Base-by-base conservation (phyloP, 352 stramenopile genomes). In the Pythium brachiatum region DNA sequence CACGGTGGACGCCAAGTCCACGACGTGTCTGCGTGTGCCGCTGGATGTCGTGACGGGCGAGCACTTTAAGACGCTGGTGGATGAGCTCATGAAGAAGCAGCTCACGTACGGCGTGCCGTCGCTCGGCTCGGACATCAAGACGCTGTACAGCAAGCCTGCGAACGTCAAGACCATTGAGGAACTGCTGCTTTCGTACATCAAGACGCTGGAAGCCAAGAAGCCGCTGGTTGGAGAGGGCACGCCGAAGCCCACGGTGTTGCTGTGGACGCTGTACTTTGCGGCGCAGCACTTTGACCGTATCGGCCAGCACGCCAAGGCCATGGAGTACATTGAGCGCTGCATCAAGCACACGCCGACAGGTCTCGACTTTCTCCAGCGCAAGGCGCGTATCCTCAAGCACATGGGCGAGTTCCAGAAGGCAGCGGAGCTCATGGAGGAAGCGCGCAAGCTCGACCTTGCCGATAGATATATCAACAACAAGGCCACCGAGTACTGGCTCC, bases 401-500 rank as follows among this genome's bases (percentile, higher is more conserved):
- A 90, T 83, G 62, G 97, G 96, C 32, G 86, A 98, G 32, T 78
- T 98, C 16, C 80, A 80, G 38, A 76, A 79, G 31, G 97, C 97
- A 12, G 96, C 96, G 0, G 89, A 98, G 62, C 75, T 88, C 20
- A 87, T 99, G 62, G 94, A 98, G 58, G 54, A 89, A 41, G 96
- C 86, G 7, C 86, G 97, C 25, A 84, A 98, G 75, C 70, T 99
- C 16, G 97, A 99, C 73, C 72, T 98, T 54, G 90, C 95, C 26
- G 97, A 99, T 78, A 84, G 97, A 34, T 99, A 99, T 77, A 98
- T 99, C 69, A 99, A 99, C 72, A 99, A 98, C 79, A 98, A 99
- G 77, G 87, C 95, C 13, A 98, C 96, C 2, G 98, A 99, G 78
- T 99, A 98, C 68, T 75, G 99, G 57, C 76, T 99, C 16, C 89